These are phyloP conservation scores for Scheffersomyces lignicola DNA, from an alignment of 1,139 yeast genomes.

Conservation along the genomic window DNA sequence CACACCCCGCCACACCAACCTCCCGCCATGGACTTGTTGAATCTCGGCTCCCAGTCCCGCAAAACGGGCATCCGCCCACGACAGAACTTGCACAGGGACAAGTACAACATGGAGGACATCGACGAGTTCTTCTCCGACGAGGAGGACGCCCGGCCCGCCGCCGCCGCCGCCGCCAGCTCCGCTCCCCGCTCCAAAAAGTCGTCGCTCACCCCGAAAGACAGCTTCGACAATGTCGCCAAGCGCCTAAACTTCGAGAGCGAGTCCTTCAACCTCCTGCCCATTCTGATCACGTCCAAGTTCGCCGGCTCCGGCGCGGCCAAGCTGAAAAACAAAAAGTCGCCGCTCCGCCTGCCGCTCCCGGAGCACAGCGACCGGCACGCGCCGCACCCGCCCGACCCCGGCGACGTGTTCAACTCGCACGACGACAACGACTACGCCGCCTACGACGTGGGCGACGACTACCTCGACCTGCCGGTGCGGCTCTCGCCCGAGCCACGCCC, in stretches of 20 bases:
- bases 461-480: not conserved
- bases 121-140: conserved; percentile 67
- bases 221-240: conserved; percentile 26
- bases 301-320: conserved; percentile 17
- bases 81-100: conserved; percentile 56
- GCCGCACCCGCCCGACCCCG: not conserved
- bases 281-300: conserved; percentile 21
- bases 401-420: conserved; percentile 8
- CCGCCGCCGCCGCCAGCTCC: conserved; percentile 1
- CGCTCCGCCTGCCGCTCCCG: conserved; percentile 34
- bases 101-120: conserved; percentile 74
- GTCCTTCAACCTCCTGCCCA: conserved; percentile 33
- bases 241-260: conserved; percentile 33
- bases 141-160: conserved; percentile 26
- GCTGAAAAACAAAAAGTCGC: conserved; percentile 28
- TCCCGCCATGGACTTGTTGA: conserved; percentile 46
- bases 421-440: conserved; percentile 11
- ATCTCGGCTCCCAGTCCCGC: conserved; percentile 55
- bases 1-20: not conserved
- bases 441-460: conserved; percentile 7
- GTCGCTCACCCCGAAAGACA: conserved; percentile 8
- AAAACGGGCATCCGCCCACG: conserved; percentile 60
- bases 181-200: not conserved
- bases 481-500: too few species aligned
- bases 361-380: conserved; percentile 17